Evolutionary conservation across 768 basidiomycete genomes (phyloP), one percentile per base, ranked within the genome.

Genomic region (Tubosaeta sp.): DNA sequence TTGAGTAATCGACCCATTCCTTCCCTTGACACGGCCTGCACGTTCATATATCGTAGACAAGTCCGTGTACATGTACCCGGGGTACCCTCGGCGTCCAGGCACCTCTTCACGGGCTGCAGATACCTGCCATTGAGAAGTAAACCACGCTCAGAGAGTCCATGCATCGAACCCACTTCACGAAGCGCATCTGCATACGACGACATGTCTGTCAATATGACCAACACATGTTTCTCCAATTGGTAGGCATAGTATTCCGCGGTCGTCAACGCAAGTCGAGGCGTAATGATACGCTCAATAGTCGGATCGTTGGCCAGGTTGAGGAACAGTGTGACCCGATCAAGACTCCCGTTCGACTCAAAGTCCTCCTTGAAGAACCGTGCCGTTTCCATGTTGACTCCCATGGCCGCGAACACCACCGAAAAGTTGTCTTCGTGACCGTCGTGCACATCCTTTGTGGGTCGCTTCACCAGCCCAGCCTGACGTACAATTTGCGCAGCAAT

Each of bases 301-400:
- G 97, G 97, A 69, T 99, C 97, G 65, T 97, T 98, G 37, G 97
- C 97, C 68, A 98, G 74, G 76, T 99, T 99, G 68, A 99, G 80
- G 86, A 99, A 99, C 48, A 99, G 79, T 7, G 97, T 98, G 50
- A 97, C 94, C 61, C 97, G 88, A 74, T 97, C 94, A 56, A 98
- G 80, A 78, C 87, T 90, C 49, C 97, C 97, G 68, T 97, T 97
- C 64, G 97, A 95, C 72, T 98, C 95, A 69, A 98, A 98, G 76
- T 99, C 97, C 69, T 95, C 91, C 72, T 95, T 95, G 88, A 99
- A 99, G 80, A 97, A 99, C 48, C 95, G 85, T 44, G 97, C 97
- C 6, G 97, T 98, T 72, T 99, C 97, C 94, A 97, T 97, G 77
- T 99, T 99, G 54, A 95, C 97, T 81, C 97, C 97, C 97, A 99